Evolutionary conservation across 2,329 filamentous ascomycete species (phyloP).

Genomic region (Sporothrix dimorphospora): DNA sequence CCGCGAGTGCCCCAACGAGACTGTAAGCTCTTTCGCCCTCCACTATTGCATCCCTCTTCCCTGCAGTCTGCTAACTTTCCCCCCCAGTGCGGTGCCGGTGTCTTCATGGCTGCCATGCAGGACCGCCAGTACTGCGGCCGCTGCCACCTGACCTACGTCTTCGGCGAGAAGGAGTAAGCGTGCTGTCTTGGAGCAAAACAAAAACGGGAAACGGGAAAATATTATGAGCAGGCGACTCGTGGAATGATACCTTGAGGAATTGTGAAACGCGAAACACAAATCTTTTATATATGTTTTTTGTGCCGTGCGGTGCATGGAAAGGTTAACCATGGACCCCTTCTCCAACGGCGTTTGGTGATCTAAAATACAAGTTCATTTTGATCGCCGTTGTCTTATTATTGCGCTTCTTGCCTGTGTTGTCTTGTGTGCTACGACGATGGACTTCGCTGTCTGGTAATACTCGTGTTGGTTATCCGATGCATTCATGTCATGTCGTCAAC

Average conservation of each 20-base stretch:
- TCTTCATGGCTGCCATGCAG: slow-evolving; percentile 99
- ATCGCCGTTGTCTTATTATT: slow-evolving; percentile 14
- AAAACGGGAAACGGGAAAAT: slow-evolving; percentile 1
- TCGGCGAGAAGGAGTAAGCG: slow-evolving; percentile 64
- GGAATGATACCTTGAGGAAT: slow-evolving; percentile 32
- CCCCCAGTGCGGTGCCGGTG: slow-evolving; percentile 90
- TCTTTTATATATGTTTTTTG: slow-evolving; percentile 1
- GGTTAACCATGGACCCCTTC: slow-evolving; percentile 28
- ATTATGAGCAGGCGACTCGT: slow-evolving; percentile 33
- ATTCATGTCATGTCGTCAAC: background rate
- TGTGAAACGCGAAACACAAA: slow-evolving; percentile 24
- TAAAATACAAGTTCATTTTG: slow-evolving; percentile 19
- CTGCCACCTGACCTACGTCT: slow-evolving; percentile 74
- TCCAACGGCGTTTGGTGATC: slow-evolving; percentile 28
- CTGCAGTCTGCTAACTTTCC: no score
- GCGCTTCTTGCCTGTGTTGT: background rate
- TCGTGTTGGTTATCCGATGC: background rate
- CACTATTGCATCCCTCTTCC: rapidly evolving
- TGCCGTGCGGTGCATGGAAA: slow-evolving; percentile 30
- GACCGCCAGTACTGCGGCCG: slow-evolving; percentile 96
- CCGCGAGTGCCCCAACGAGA: slow-evolving; percentile 92
- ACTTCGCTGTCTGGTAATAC: background rate
- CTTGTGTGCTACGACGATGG: background rate
- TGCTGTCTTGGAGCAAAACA: slow-evolving; percentile 22
- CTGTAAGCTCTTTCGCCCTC: slow-evolving; percentile 62